phyloP scores from a whole-genome alignment of 2,329 filamentous ascomycete genomes.

The Phaeosphaeria sp. region DNA sequence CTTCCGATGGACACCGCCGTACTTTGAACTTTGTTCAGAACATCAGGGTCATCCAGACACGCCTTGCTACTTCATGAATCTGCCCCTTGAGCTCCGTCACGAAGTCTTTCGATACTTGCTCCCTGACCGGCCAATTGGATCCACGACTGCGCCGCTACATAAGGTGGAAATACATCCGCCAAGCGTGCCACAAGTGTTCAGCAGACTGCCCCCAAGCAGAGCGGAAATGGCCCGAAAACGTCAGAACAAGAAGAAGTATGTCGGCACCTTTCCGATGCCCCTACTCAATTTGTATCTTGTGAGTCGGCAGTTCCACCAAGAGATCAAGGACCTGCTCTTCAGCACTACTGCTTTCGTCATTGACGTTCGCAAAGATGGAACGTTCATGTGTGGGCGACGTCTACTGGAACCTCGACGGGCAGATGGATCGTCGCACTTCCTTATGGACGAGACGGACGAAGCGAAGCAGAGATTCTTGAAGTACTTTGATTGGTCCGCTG shows the following conservation, averaged over 20 bases:
- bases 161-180: background rate
- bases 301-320: constrained; percentile 34
- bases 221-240: no score
- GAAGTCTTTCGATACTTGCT: constrained; percentile 42
- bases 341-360: constrained; percentile 38
- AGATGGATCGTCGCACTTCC: constrained; percentile 31
- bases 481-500: constrained; percentile 34
- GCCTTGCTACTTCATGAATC: constrained; percentile 40
- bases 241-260: background rate
- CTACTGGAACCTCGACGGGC: constrained; percentile 36
- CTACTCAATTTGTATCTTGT: constrained; percentile 31
- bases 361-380: constrained; percentile 40
- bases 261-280: constrained; percentile 24
- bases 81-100: constrained; percentile 41
- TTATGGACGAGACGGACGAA: constrained; percentile 21
- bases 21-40: constrained; percentile 37
- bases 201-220: no score
- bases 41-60: constrained; percentile 34
- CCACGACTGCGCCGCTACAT: constrained; percentile 24
- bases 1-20: constrained; percentile 38
- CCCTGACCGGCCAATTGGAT: constrained; percentile 33
- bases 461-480: constrained; percentile 32
- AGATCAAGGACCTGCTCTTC: constrained; percentile 40
- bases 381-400: constrained; percentile 42
- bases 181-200: background rate